These are phyloP conservation scores for Ophiostoma quercus DNA, from an alignment of 2,329 filamentous ascomycete species.

Conservation along the genomic window DNA sequence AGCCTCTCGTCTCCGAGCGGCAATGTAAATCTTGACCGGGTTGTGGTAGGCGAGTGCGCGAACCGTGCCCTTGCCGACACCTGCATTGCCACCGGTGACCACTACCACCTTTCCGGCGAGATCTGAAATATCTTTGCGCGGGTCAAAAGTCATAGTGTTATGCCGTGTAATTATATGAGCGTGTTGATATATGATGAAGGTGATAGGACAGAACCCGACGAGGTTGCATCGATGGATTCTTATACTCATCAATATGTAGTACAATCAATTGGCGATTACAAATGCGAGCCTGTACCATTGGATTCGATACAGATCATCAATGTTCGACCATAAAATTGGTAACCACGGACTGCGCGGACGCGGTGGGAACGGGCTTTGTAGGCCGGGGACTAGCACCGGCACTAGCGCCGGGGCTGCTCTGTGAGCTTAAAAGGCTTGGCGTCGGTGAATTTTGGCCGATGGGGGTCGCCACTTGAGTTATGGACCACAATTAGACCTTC, in stretches of 20 bases:
- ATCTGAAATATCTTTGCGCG: conserved; percentile 34
- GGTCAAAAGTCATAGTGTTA: background rate
- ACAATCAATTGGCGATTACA: background rate
- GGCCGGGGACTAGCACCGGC: background rate
- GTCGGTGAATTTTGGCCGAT: conserved; percentile 22
- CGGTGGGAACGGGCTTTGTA: background rate
- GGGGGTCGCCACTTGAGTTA: background rate
- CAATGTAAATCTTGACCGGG: conserved; percentile 49
- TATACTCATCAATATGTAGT: background rate
- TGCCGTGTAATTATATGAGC: background rate
- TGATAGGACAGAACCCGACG: background rate
- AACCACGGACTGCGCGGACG: background rate
- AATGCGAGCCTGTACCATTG: background rate
- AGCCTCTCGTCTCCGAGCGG: conserved; percentile 4
- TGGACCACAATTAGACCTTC: background rate
- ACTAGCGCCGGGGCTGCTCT: background rate
- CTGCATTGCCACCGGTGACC: conserved; percentile 40
- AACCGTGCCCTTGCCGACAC: conserved; percentile 41
- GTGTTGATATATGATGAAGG: background rate
- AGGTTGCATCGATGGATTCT: background rate
- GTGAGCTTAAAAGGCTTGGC: background rate
- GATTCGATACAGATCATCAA: background rate
- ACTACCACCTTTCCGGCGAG: conserved; percentile 39
- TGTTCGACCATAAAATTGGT: background rate
- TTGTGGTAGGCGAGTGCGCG: conserved; percentile 39